These are phyloP conservation scores for Globisporangium sylvaticum DNA, from an alignment of 352 stramenopile genomes.

Conservation along the genomic window DNA sequence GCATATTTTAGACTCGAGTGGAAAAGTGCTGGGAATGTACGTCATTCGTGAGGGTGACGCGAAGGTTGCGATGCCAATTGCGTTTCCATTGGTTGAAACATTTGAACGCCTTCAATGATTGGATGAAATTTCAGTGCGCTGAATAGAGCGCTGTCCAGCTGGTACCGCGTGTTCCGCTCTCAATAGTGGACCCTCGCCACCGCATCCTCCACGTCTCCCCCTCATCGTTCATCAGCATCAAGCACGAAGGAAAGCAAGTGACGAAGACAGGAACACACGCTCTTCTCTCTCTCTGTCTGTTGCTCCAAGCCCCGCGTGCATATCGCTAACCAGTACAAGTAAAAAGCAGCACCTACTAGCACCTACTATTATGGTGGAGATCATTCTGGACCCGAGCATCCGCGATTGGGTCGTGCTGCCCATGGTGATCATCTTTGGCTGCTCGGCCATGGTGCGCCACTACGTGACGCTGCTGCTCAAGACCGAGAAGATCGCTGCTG, in stretches of 20 bases:
- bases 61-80: not conserved
- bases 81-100: not conserved
- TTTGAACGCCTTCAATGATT: not conserved
- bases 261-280: not conserved
- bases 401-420: conserved; percentile 96
- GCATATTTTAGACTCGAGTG: too few species aligned
- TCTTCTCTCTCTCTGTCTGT: not conserved
- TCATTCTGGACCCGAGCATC: conserved; percentile 92
- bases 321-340: not conserved
- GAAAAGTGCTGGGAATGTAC: too few species aligned
- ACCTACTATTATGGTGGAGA: conserved; percentile 58
- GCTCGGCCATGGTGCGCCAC: conserved; percentile 80
- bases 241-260: not conserved
- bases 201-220: not conserved
- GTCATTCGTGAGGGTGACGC: not conserved
- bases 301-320: not conserved
- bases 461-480: conserved; percentile 85
- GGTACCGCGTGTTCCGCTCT: not conserved
- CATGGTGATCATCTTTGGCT: conserved; percentile 94
- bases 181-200: conserved; percentile 1
- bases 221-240: not conserved
- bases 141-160: not conserved
- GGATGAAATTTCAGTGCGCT: not conserved
- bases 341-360: not conserved
- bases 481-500: conserved; percentile 71